Evolutionary conservation across 2,329 filamentous ascomycete genomes (phyloP).

Genomic region (Trichoderma simmonsii): DNA sequence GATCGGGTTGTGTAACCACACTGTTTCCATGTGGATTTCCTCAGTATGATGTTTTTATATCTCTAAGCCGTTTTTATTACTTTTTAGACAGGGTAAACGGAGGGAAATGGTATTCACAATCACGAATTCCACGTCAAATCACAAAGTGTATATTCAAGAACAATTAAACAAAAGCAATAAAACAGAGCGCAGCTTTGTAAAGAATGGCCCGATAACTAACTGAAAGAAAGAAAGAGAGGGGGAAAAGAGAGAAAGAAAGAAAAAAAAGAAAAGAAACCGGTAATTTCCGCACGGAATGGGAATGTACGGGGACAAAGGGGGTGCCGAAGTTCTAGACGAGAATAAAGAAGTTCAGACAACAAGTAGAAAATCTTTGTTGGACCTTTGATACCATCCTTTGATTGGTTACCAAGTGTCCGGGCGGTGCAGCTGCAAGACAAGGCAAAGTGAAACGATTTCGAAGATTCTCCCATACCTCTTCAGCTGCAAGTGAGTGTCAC

Average conservation of each 20-base stretch:
- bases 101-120: neutral
- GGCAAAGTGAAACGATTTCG: neutral
- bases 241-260: too few species aligned
- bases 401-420: neutral
- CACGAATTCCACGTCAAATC: neutral
- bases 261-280: neutral
- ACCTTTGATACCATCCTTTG: neutral
- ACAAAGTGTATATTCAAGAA: neutral
- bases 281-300: neutral
- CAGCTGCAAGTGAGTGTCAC: neutral
- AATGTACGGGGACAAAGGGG: neutral
- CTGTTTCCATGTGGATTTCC: neutral
- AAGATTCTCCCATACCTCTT: neutral
- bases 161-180: neutral
- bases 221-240: too few species aligned
- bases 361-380: neutral
- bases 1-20: neutral
- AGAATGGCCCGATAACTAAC: neutral
- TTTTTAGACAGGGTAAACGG: neutral
- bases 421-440: neutral
- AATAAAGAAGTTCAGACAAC: neutral
- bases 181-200: neutral
- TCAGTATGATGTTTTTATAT: neutral
- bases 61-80: neutral
- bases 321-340: neutral